Base-by-base conservation (phyloP, 345 rosid genomes). In the Bretschneidera sinensis region DNA sequence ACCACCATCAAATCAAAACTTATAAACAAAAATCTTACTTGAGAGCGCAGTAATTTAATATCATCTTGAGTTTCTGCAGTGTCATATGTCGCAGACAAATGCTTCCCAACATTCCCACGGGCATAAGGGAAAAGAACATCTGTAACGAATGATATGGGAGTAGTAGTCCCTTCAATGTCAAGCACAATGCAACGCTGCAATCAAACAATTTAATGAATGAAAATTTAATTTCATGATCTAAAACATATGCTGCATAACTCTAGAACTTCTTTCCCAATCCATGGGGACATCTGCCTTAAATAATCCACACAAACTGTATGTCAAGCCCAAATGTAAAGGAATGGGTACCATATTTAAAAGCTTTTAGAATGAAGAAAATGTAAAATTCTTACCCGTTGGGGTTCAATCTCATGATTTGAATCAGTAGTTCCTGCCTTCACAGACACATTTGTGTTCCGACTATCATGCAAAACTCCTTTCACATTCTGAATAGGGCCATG, bases 81-180 rank as follows among this genome's bases (percentile, higher is more conserved):
- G 65, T 81, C 85, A 51, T 79, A 95, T 56, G 91, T 88, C 43
- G 74, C 78, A 59, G 64, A 75, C 71, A 95, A 72, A 79, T 88
- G 94, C 81, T 80, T 95, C 52, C 81, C 92, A 61, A 91, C 95
- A 65, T 86, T 91, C 59, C 85, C 84, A 71, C 83, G 80, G 59
- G 97, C 95, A 81, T 85, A 95, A 1, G 97, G 97, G 78, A 86
- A 91, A 61, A 91, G 94, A 59, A 95, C 85, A 60, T 95, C 97
- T 6, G 82, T 71, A 69, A 91, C 99, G 68, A 88, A 95, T 24
- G 96, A 80, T 75, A 95, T 95, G 45, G 97, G 97, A 15, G 97
- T 88, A 1, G 99, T 91, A 64, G 95, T 94, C 68, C 99, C 99
- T 80, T 91, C 99, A 34, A 91, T 91, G 77, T 91, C 99, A 45